Evolutionary conservation across 169 alveolate species (phyloP).

Genomic region (Cryptosporidium ubiquitum): DNA sequence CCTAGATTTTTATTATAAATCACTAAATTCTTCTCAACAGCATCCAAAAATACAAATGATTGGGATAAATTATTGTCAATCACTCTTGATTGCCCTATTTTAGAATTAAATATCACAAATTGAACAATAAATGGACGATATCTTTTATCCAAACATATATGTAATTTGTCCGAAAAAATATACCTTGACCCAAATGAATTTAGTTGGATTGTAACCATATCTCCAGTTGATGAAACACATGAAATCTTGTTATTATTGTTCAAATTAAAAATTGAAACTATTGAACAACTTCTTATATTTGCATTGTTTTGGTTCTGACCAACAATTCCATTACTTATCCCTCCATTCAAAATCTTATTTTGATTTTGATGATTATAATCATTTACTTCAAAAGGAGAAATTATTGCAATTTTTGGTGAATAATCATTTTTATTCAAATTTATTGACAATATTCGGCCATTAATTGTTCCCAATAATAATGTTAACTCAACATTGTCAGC

Average conservation of each 20-base stretch:
- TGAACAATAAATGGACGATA: conserved; percentile 60
- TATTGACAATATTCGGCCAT: conserved; percentile 31
- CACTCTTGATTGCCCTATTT: conserved; percentile 7
- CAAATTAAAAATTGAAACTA: conserved; percentile 18
- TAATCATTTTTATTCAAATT: neutral
- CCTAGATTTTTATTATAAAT: conserved; percentile 50
- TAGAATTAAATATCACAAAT: conserved; percentile 47
- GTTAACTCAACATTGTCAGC: neutral
- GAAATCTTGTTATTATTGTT: conserved; percentile 25
- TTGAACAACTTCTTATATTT: conserved; percentile 62
- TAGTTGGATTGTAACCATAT: conserved; percentile 34
- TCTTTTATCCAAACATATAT: conserved; percentile 56
- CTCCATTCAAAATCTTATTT: neutral
- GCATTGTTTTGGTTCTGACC: neutral
- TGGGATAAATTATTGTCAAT: conserved; percentile 23
- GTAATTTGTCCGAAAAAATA: conserved; percentile 39
- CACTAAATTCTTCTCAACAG: conserved; percentile 59
- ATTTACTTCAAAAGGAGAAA: conserved; percentile 53
- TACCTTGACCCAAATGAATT: neutral
- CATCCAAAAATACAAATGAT: conserved; percentile 62
- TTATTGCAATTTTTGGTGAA: conserved; percentile 4
- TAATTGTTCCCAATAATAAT: conserved; percentile 37
- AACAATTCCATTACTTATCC: neutral
- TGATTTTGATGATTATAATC: neutral
- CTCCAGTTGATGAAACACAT: conserved; percentile 68